phyloP scores from a whole-genome alignment of 2,329 filamentous ascomycete species.

The Nemania serpens region DNA sequence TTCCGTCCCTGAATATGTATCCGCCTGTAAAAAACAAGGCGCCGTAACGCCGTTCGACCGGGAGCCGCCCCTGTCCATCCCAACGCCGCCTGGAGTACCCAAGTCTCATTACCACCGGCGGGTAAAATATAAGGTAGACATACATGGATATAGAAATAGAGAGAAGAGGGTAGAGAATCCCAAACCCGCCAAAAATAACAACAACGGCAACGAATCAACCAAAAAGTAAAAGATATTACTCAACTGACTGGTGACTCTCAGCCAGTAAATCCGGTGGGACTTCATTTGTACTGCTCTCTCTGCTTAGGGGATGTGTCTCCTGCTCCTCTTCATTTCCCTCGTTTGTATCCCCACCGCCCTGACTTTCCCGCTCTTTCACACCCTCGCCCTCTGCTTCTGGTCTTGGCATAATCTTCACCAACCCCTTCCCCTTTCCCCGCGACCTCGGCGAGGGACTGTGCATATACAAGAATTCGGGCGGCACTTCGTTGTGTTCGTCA shows the following conservation, averaged over 20 bases:
- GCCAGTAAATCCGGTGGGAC: constrained; percentile 35
- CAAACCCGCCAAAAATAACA: neutral
- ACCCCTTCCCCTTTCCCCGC: constrained; percentile 10
- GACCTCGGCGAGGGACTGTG: constrained; percentile 38
- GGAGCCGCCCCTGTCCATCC: no score
- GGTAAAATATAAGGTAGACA: neutral
- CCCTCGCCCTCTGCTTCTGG: neutral
- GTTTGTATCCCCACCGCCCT: neutral
- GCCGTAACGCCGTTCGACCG: neutral
- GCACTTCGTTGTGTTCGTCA: constrained; percentile 37
- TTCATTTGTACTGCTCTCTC: constrained; percentile 35
- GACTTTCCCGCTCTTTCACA: neutral
- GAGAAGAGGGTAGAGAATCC: neutral
- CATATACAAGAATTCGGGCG: constrained; percentile 54
- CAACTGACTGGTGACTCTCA: constrained; percentile 26
- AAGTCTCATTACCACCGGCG: neutral
- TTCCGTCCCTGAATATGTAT: no score
- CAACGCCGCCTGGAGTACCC: no score
- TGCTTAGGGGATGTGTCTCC: constrained; percentile 21
- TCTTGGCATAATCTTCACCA: neutral
- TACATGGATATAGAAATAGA: neutral
- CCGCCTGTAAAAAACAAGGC: no score
- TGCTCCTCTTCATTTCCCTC: constrained; percentile 2
- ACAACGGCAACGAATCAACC: neutral
- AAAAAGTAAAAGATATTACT: neutral